Base-by-base conservation (phyloP, 352 stramenopile genomes). In the Globisporangium orthogonon region DNA sequence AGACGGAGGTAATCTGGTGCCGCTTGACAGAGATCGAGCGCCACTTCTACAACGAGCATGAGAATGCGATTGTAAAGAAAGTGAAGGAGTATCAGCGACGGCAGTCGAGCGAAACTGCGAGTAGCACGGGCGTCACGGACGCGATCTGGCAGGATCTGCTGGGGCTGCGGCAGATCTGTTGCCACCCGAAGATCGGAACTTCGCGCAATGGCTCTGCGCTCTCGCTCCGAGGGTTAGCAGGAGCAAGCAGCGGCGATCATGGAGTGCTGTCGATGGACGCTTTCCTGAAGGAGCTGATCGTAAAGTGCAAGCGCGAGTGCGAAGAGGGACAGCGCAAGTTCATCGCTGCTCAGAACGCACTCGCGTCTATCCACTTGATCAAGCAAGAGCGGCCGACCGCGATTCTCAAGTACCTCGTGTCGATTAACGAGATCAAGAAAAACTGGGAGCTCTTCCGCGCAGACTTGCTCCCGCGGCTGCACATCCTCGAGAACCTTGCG, bases 151-250 rank as follows among this genome's bases (percentile, higher is more conserved):
- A 80, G 33, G 78, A 83, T 17, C 55, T 98, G 9, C 70, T 97
- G 18, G 62, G 82, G 39, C 68, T 98, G 37, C 81, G 91, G 14
- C 90, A 97, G 61, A 80, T 96, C 4, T 98, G 92, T 58, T 97
- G 89, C 47, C 92, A 98, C 68, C 92, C 91, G 7, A 89, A 97
- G 65, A 78, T 98, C 15, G 83, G 83, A 7, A 73, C 71, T 15
- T 65, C 67, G 28, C 50, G 77, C 6, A 56, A 4, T 3, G 44
- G 51, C 4, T 56, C 58, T 4, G 56, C 60, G 18, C 54, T 58
- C 51, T 58, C 50, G 10, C 31, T 56, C 7, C 49, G 56, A 13
- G 54, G 67, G 17, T 33, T 29, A 50, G 43, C 43, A 0, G 18
- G 23, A 39, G 6, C 46, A 18, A n/a, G 18, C 17, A 61, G 56